Conservation (phyloP, 331 rosid species). For the Acacia pycnantha region DNA sequence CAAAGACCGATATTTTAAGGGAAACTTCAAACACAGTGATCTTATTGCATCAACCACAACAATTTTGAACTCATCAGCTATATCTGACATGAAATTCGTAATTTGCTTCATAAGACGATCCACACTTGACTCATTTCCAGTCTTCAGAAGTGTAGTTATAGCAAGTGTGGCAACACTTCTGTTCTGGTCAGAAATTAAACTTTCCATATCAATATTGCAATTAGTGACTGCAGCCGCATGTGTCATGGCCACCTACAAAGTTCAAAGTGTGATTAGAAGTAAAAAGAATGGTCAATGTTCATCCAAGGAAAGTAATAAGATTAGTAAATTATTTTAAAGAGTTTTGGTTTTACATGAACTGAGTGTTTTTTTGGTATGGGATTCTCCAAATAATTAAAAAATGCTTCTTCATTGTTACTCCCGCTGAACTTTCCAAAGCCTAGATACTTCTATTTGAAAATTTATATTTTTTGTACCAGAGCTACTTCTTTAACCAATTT, state of each 20-base stretch:
- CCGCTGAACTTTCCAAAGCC: background rate
- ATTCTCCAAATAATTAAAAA: background rate
- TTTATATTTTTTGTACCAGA: background rate
- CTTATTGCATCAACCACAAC: slow-evolving; percentile 98
- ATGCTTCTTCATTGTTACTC: background rate
- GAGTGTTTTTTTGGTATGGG: background rate
- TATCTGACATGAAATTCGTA: slow-evolving; percentile 96
- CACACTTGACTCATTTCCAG: slow-evolving; percentile 97
- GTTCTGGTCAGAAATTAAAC: slow-evolving; percentile 92
- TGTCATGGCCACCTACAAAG: slow-evolving; percentile 90
- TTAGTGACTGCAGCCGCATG: slow-evolving; percentile 96
- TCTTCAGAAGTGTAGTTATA: slow-evolving; percentile 95
- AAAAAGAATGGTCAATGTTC: slow-evolving; percentile 10
- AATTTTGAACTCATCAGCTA: slow-evolving; percentile 98
- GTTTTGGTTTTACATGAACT: background rate
- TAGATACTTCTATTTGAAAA: background rate
- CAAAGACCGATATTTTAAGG: slow-evolving; percentile 91
- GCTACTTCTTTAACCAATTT: background rate
- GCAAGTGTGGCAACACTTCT: slow-evolving; percentile 99
- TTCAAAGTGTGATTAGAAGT: slow-evolving; percentile 20
- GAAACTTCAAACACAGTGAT: slow-evolving; percentile 93
- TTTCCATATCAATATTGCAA: slow-evolving; percentile 99
- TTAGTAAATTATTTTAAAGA: slow-evolving; percentile 5
- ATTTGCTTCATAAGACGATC: slow-evolving; percentile 98
- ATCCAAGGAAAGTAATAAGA: slow-evolving; percentile 17